Evolutionary conservation across 768 basidiomycete genomes (phyloP).

Genomic region (Panellus pusillus): DNA sequence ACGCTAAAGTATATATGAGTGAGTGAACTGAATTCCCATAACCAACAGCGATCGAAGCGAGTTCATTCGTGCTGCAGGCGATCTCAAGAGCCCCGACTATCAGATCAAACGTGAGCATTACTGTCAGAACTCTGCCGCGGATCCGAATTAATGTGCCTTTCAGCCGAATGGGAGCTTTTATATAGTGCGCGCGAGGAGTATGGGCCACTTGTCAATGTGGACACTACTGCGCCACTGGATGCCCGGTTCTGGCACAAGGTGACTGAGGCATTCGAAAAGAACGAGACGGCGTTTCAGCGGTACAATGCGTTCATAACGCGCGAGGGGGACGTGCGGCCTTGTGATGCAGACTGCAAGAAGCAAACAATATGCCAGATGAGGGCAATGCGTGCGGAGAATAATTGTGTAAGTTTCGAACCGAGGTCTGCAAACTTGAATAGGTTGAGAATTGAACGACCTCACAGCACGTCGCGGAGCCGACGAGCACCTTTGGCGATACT

Average conservation of each 20-base stretch:
- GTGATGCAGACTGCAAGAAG: slow-evolving; percentile 39
- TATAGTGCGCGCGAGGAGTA: slow-evolving; percentile 60
- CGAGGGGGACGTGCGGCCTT: slow-evolving; percentile 35
- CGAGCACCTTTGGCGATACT: slow-evolving; percentile 16
- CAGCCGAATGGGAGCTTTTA: slow-evolving; percentile 52
- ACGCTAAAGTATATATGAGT: slow-evolving; percentile 52
- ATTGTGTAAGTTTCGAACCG: slow-evolving; percentile 35
- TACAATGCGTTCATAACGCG: slow-evolving; percentile 47
- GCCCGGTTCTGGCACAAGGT: slow-evolving; percentile 63
- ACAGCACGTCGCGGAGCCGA: slow-evolving; percentile 9
- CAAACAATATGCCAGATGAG: slow-evolving; percentile 44
- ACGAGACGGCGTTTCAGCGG: slow-evolving; percentile 45
- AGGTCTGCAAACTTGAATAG: neutral
- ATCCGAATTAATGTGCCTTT: neutral
- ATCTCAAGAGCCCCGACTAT: slow-evolving; percentile 43
- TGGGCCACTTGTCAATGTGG: slow-evolving; percentile 43
- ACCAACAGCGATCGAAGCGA: neutral
- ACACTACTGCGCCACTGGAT: slow-evolving; percentile 38
- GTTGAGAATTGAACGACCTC: neutral
- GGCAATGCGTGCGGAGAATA: slow-evolving; percentile 41
- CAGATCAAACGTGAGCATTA: slow-evolving; percentile 43
- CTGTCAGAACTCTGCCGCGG: neutral
- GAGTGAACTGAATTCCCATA: slow-evolving; percentile 16
- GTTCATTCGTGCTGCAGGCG: slow-evolving; percentile 28
- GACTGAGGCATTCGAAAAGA: slow-evolving; percentile 50